Base-by-base conservation (phyloP, 2,329 filamentous ascomycete genomes). In the Fusarium brachygibbosum region DNA sequence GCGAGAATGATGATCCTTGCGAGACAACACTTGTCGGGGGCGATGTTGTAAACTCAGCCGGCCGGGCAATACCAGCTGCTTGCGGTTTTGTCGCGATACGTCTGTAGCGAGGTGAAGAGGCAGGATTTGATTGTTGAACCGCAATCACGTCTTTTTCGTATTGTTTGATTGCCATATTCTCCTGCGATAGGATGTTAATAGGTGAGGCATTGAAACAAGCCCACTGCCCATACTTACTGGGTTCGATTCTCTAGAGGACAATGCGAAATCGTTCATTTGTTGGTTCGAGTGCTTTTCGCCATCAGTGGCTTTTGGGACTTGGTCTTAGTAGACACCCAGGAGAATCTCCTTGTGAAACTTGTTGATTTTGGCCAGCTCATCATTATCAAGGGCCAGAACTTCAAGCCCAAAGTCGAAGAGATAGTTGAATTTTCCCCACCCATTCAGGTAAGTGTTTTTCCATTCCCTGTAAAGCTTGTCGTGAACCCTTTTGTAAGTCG, bases 311-410 rank as follows among this genome's bases (percentile, higher is more conserved):
- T 19, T 19, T 37, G 1, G 6, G 13, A 1, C 3, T 41, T 41
- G 10, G 17, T 12, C 1, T n/a, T n/a, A n/a, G n/a, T n/a, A n/a
- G 10, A n/a, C 35, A 37, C 19, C n/a, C 11, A 0, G 12, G 7
- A 6, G 13, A 6, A 41, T 23, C 13, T 16, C 38, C 8, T 16
- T 16, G 21, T 41, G 23, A 23, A 41, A 41, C 6, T 4, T 23
- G 1, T 41, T 13, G 13, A 41, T 23, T 14, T 41, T 41, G 16
- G 19, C 38, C 13, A 23, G 12, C 38, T 41, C 38, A 16, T 23
- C 13, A 4, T 9, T 12, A 23, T 6, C 16, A 3, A 41, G 21
- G 13, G 8, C 13, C 12, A 41, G 38, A 16, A 9, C 14, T 14
- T 23, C 1, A 14, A 10, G 19, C 4, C 38, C 38, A 23, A 14